Base-by-base conservation (phyloP, 371 early-diverging fungal species). In the Smittium culicis region DNA sequence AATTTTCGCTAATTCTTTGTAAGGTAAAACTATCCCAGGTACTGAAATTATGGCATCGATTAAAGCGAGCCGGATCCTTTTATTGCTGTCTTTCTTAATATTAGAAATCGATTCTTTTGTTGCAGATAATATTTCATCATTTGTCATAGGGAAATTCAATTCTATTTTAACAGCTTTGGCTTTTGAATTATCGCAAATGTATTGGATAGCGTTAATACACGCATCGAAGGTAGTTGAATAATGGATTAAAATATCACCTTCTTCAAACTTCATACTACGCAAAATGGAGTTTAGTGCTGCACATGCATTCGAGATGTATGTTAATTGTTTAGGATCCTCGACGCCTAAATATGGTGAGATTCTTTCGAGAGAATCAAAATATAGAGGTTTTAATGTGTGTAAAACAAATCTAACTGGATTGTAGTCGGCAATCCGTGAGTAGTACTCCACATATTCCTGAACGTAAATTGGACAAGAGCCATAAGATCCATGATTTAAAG, bases 271-370 rank as follows among this genome's bases (percentile, higher is more conserved):
- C 8, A 60, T 8, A 27, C 60, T 60, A 16, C 25, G 5, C 16
- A 60, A 29, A 60, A 60, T 32, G 16, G 60, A 14, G 60, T 60
- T 60, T 11, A 60, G 25, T 8, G 14, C 60, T 29, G 60, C 60
- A 14, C 29, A 29, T 29, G 60, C 60, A 60, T 25, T 14, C 8
- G 25, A 60, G 8, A 60, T 25, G 32, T 14, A 60, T 8, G 32
- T 32, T 8, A 60, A 32, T 32, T 60, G 29, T 8, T 27, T 14
- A 27, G 27, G 60, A 32, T 60, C 60, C 8, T 27, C 60, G 14
- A 60, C 60, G 5, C 60, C 60, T 32, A 60, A 32, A 16, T 29
- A 11, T 14, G 60, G 60, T 27, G 60, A 27, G 11, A 60, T 32
- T 60, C 60, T 60, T 60, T 60, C 32, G 29, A 60, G 25, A 8